Evolutionary conservation across 176 grass and related monocot genomes (phyloP).

Genomic region (Phyllostachys edulis): DNA sequence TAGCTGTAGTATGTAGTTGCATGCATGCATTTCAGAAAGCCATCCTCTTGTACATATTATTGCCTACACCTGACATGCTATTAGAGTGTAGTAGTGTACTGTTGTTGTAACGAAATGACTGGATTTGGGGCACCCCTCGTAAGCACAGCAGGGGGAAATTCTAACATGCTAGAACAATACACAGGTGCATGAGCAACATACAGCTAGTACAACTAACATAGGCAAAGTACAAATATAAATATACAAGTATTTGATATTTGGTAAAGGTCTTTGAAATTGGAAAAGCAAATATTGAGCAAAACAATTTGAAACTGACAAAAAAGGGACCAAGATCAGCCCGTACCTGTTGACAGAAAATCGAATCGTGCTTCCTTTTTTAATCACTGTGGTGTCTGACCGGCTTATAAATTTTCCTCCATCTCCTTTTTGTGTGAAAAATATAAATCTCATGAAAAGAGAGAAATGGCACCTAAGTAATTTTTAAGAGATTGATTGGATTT

Average conservation of each 20-base stretch:
- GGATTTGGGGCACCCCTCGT: no score
- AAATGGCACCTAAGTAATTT: background rate
- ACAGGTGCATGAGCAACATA: conserved; percentile 15
- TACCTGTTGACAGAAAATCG: conserved; percentile 69
- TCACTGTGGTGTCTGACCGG: no score
- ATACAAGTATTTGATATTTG: background rate
- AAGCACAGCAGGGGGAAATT: background rate
- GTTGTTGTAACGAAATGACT: no score
- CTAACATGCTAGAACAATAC: background rate
- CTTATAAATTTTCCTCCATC: conserved; percentile 41
- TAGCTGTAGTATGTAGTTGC: background rate
- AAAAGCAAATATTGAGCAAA: background rate
- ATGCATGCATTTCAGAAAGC: background rate
- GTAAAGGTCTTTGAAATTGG: background rate
- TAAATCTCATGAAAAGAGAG: background rate
- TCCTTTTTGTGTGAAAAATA: conserved; percentile 45
- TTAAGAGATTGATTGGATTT: background rate
- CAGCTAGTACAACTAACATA: background rate
- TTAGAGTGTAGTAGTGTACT: background rate
- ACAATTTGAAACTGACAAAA: conserved; percentile 27
- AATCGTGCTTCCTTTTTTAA: no score
- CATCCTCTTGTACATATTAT: background rate
- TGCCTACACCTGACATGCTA: background rate
- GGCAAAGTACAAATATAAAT: background rate
- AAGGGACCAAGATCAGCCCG: conserved; percentile 15